Conservation (phyloP, 352 stramenopile species). For the Phytopythium kandeliae region DNA sequence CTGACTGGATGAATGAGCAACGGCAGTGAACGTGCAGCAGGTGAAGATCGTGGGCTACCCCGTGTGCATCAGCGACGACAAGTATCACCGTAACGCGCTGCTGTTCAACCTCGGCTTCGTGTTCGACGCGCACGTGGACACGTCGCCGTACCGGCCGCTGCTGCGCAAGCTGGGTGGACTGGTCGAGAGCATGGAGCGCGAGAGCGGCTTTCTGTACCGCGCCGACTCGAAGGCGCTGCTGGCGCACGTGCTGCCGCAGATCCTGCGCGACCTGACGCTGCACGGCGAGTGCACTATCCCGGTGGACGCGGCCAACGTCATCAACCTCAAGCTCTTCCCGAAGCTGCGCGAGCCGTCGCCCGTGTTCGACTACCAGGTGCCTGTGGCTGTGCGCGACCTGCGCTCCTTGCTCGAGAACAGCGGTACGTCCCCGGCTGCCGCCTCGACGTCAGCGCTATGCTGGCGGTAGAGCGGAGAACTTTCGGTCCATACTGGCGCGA, state of each 20-base stretch:
- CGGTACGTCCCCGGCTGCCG: too few species aligned
- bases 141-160: constrained; percentile 75
- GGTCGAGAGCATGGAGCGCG: constrained; percentile 84
- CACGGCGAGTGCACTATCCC: constrained; percentile 79
- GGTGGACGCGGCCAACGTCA: constrained; percentile 76
- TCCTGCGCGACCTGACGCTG: constrained; percentile 65
- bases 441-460: too few species aligned
- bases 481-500: too few species aligned
- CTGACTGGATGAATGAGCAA: too few species aligned
- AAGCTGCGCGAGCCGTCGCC: constrained; percentile 58
- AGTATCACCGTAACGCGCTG: constrained; percentile 87
- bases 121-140: constrained; percentile 70
- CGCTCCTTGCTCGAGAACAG: constrained; percentile 67
- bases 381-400: constrained; percentile 72
- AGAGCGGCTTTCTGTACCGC: constrained; percentile 82
- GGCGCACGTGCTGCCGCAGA: constrained; percentile 59
- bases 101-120: constrained; percentile 91
- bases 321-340: constrained; percentile 85
- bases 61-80: constrained; percentile 86
- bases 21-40: constrained; percentile 57
- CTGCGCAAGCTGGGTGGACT: constrained; percentile 80
- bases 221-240: constrained; percentile 56
- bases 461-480: too few species aligned
- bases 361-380: constrained; percentile 84
- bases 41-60: constrained; percentile 86